These are phyloP conservation scores for Trichoderma citrinoviride DNA, from an alignment of 2,329 filamentous ascomycete genomes.

Conservation along the genomic window DNA sequence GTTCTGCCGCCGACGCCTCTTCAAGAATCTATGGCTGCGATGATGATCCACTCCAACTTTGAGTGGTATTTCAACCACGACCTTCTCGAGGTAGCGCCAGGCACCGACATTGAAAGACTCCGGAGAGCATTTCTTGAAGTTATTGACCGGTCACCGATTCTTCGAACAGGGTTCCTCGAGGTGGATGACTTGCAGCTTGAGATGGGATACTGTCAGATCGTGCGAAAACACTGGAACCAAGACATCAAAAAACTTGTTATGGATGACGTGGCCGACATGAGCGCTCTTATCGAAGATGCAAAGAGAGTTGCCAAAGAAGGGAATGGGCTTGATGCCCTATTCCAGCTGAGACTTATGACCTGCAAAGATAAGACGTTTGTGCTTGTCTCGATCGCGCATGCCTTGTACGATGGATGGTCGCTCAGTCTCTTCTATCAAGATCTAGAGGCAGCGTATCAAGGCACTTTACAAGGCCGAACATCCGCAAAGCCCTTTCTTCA, in stretches of 20 bases:
- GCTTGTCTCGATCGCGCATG: constrained; percentile 75
- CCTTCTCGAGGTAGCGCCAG: constrained; percentile 58
- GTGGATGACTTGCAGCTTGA: constrained; percentile 59
- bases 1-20: constrained; percentile 75
- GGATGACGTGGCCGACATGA: constrained; percentile 34
- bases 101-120: constrained; percentile 56
- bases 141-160: constrained; percentile 61
- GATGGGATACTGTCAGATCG: constrained; percentile 50
- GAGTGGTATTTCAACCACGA: constrained; percentile 84
- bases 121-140: constrained; percentile 61
- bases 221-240: constrained; percentile 33
- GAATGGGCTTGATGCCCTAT: constrained; percentile 40
- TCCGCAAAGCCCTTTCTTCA: constrained; percentile 52
- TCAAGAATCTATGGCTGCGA: constrained; percentile 81
- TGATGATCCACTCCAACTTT: constrained; percentile 75
- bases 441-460: constrained; percentile 62
- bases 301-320: constrained; percentile 37
- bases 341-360: constrained; percentile 49
- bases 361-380: constrained; percentile 42
- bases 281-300: constrained; percentile 37
- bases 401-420: constrained; percentile 88
- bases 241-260: constrained; percentile 26
- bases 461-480: constrained; percentile 41
- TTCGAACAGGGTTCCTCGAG: constrained; percentile 71
- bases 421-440: constrained; percentile 71